phyloP scores from a whole-genome alignment of 495 filamentous ascomycete genomes.

The Tuber melanosporum region DNA sequence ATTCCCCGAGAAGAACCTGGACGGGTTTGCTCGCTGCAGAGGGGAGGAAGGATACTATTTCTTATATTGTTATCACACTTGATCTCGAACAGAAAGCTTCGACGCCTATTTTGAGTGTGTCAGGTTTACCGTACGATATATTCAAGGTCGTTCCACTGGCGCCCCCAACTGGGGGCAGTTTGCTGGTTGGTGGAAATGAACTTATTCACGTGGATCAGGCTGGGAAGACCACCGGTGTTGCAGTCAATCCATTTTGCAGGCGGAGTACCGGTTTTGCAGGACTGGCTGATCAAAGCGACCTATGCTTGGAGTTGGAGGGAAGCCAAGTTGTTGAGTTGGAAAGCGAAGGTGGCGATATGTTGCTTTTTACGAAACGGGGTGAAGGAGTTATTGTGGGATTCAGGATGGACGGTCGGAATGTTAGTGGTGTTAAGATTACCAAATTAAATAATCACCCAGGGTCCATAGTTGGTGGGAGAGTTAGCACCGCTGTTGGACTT shows the following conservation, averaged over 20 bases:
- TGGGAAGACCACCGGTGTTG: constrained; percentile 85
- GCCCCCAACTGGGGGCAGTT: constrained; percentile 75
- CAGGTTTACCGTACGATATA: constrained; percentile 79
- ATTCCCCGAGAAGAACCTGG: constrained; percentile 64
- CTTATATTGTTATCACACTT: constrained; percentile 89
- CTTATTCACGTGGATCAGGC: constrained; percentile 94
- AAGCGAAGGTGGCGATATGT: constrained; percentile 66
- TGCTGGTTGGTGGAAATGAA: constrained; percentile 82
- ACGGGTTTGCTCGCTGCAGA: constrained; percentile 60
- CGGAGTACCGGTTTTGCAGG: constrained; percentile 65
- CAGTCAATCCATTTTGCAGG: constrained; percentile 84
- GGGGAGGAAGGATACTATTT: constrained; percentile 74
- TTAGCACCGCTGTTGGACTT: constrained; percentile 63
- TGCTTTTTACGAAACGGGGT: constrained; percentile 76
- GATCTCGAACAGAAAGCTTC: constrained; percentile 91
- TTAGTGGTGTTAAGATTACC: constrained; percentile 72
- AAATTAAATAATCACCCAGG: constrained; percentile 55
- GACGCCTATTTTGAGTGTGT: constrained; percentile 81
- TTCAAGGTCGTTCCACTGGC: constrained; percentile 78
- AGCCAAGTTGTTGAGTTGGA: constrained; percentile 70
- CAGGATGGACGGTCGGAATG: constrained; percentile 82
- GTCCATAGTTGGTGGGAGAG: constrained; percentile 53
- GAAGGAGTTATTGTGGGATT: constrained; percentile 71
- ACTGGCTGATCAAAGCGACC: constrained; percentile 75
- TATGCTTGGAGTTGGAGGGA: constrained; percentile 74